Evolutionary conservation across 768 basidiomycete species (phyloP).

Genomic region (Leccinum variicolor): DNA sequence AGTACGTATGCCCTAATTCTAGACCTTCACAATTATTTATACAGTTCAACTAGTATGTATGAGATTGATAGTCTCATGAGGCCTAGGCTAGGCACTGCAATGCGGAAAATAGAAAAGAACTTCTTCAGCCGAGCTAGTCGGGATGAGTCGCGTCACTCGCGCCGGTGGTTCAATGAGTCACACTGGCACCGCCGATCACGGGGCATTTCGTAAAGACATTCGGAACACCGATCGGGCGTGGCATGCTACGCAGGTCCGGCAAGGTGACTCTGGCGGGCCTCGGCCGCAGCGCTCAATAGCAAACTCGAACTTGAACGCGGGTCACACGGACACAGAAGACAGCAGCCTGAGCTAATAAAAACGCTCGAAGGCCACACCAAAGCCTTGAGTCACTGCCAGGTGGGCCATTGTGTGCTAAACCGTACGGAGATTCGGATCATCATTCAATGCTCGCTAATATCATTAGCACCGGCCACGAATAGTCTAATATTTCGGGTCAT

Average conservation of each 20-base stretch:
- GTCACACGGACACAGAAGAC: no score
- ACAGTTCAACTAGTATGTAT: neutral
- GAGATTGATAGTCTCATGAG: neutral
- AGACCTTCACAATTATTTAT: neutral
- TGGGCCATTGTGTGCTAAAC: no score
- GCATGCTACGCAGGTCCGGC: no score
- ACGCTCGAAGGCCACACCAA: no score
- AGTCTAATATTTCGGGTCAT: neutral
- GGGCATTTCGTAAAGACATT: constrained; percentile 8
- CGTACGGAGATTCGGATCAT: no score
- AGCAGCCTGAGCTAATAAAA: no score
- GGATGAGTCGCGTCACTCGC: constrained; percentile 8
- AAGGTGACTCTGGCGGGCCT: no score
- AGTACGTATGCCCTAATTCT: neutral
- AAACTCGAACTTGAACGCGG: no score
- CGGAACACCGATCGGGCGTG: neutral
- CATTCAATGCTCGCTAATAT: neutral
- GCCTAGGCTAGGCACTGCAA: no score
- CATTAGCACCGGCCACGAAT: neutral
- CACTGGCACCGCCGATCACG: constrained; percentile 23
- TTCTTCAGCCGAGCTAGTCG: constrained; percentile 16
- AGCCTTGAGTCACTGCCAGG: no score
- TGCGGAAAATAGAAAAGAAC: constrained; percentile 1
- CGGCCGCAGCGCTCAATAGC: no score
- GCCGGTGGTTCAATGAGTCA: no score